Base-by-base conservation (phyloP, 805 yeast genomes). In the Spencermartinsiella europaea region DNA sequence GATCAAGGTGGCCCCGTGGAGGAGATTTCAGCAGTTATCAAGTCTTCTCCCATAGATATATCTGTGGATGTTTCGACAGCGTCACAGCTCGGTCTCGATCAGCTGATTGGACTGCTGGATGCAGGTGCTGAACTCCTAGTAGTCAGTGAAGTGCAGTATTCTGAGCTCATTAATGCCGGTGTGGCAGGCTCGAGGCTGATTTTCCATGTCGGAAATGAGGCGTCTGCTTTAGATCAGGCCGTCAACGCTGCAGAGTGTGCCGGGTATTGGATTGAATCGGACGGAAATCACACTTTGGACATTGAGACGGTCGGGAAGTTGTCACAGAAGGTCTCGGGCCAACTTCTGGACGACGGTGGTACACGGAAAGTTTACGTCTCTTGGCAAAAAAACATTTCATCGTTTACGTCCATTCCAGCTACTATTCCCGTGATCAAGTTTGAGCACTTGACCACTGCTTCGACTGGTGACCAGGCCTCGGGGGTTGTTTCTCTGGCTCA, bases 101-200 rank as follows among this genome's bases (percentile, higher is more conserved):
- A 61, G 15, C 59, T 71, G 16, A 67, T 81, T 34, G 74, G 69
- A 5, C 59, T 83, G 34, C 70, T 85, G 47, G 84, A 85, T 58
- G 70, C 69, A 42, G 93, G 93, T 39, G 76, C 81, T 12, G 58
- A 65, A 21, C 68, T 71, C 16, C 57, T 83, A 3, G 66, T 79
- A 46, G 71, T 75, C 21, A 42, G 63, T 3, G 56, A 51, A 5
- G 42, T 54, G 2, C 60, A 59, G 28, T 70, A 64, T 1, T 56
- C 58, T 0, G 66, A 59, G 33, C 60, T 75, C 19, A 55, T 68
- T 14, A 66, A 58, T 1, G 64, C 73, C 15, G 84, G 82, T 15
- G 74, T 83, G 34, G 83, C 86, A 34, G 58, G 63, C 8, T 58
- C 64, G 4, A 68, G 85, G 53, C 59, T 80, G 43, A 67, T 70